These are phyloP conservation scores for Xylaria sp. DNA, from an alignment of 495 filamentous ascomycete species.

Conservation along the genomic window DNA sequence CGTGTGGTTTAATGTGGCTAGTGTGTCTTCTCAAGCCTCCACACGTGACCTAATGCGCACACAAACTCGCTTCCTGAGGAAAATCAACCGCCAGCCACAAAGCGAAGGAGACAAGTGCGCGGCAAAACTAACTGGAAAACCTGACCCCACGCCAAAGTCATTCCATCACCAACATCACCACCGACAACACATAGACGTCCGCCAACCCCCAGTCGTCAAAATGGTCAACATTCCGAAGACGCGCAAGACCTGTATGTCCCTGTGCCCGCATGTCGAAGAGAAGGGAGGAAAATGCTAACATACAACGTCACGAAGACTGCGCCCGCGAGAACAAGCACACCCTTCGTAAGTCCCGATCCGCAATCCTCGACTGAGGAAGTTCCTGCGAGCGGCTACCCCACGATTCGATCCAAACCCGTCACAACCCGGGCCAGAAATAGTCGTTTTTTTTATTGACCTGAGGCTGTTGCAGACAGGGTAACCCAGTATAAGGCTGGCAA, in stretches of 20 bases:
- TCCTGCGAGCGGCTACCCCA: neutral
- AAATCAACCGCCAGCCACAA: slow-evolving; percentile 29
- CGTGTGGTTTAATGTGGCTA: slow-evolving; percentile 12
- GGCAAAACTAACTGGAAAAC: slow-evolving; percentile 19
- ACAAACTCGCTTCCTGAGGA: slow-evolving; percentile 24
- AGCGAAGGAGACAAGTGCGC: slow-evolving; percentile 16
- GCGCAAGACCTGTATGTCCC: slow-evolving; percentile 46
- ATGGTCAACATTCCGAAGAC: slow-evolving; percentile 50
- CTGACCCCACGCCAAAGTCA: slow-evolving; percentile 31
- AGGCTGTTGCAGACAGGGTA: slow-evolving; percentile 68
- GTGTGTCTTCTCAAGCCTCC: slow-evolving; percentile 20
- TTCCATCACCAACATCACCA: slow-evolving; percentile 31
- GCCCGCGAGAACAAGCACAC: slow-evolving; percentile 57
- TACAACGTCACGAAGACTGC: slow-evolving; percentile 22
- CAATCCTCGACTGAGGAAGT: neutral
- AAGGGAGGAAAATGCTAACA: slow-evolving; percentile 13
- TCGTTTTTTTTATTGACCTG: slow-evolving; percentile 13
- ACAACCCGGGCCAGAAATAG: neutral
- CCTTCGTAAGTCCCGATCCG: slow-evolving; percentile 54
- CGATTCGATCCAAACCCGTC: neutral
- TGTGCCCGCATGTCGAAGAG: neutral
- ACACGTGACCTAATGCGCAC: slow-evolving; percentile 25
- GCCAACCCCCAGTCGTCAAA: slow-evolving; percentile 42
- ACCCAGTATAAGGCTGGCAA: slow-evolving; percentile 97
- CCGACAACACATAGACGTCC: slow-evolving; percentile 26